Evolutionary conservation across 768 basidiomycete species (phyloP).

Genomic region (Sarcodon sp.): DNA sequence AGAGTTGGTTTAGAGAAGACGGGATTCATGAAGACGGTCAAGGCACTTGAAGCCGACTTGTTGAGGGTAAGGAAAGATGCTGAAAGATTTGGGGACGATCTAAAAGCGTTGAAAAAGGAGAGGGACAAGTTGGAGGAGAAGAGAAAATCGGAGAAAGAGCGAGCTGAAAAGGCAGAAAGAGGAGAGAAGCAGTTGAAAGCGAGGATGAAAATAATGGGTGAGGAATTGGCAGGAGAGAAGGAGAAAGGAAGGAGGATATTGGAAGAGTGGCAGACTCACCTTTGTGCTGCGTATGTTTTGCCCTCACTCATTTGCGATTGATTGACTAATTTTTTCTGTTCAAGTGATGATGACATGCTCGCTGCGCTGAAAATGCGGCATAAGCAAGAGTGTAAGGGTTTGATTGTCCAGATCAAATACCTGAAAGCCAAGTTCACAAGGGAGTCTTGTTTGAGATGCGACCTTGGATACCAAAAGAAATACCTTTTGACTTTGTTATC

Average conservation of each 20-base stretch:
- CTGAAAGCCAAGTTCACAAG: slow-evolving; percentile 86
- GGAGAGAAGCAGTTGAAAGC: slow-evolving; percentile 55
- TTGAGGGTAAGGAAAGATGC: slow-evolving; percentile 65
- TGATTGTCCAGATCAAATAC: slow-evolving; percentile 85
- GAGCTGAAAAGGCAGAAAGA: slow-evolving; percentile 35
- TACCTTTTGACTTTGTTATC: slow-evolving; percentile 71
- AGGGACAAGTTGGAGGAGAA: slow-evolving; percentile 40
- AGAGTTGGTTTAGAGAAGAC: slow-evolving; percentile 49
- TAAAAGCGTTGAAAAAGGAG: slow-evolving; percentile 53
- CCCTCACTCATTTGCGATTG: too few species aligned
- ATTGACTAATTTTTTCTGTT: not conserved
- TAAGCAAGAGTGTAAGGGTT: slow-evolving; percentile 80
- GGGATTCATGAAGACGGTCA: slow-evolving; percentile 55
- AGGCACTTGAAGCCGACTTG: slow-evolving; percentile 59
- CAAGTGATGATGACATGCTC: slow-evolving; percentile 42
- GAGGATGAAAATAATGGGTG: slow-evolving; percentile 52
- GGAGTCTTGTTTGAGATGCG: slow-evolving; percentile 67
- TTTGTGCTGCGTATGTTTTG: slow-evolving; percentile 42
- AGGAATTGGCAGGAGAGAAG: slow-evolving; percentile 47
- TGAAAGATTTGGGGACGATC: slow-evolving; percentile 64
- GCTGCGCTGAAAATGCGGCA: slow-evolving; percentile 49
- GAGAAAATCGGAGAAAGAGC: slow-evolving; percentile 36
- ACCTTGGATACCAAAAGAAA: slow-evolving; percentile 76
- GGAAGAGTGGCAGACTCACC: slow-evolving; percentile 40
- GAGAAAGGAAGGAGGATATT: slow-evolving; percentile 31